Percentiles rank a stretch among this genome's conserved stretches.
Evolutionary conservation across 1,284 basidiomycete genomes (phyloP).

Genomic region (Rhodotorula sp.): DNA sequence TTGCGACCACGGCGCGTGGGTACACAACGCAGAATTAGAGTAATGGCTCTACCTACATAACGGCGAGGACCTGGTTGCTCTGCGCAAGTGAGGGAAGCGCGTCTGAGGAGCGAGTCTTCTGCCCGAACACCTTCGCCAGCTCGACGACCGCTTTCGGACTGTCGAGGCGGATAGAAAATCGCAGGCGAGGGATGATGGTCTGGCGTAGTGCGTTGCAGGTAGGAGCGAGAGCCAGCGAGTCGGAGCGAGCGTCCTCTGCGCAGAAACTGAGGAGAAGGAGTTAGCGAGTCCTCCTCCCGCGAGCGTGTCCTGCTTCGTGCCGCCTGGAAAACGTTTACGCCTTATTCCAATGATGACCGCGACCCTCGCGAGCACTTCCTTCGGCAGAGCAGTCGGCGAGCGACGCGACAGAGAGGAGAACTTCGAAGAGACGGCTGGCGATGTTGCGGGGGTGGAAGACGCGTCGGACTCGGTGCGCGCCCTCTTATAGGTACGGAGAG

Average conservation of each 20-base stretch:
- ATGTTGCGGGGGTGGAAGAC: neutral
- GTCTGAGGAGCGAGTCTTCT: neutral
- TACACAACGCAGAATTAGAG: neutral
- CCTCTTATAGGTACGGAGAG: neutral
- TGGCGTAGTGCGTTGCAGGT: neutral
- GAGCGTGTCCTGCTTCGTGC: too few species aligned
- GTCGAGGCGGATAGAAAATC: neutral
- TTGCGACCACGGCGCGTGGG: too few species aligned
- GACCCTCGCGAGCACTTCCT: slow-evolving; percentile 11
- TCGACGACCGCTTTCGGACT: neutral
- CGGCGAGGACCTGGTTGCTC: neutral
- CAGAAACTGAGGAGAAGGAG: accelerated
- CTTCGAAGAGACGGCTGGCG: neutral
- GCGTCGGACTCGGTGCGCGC: too few species aligned
- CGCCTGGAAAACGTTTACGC: neutral
- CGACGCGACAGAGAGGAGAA: too few species aligned
- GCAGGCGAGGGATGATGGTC: neutral
- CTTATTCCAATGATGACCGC: too few species aligned
- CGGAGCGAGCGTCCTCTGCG: neutral
- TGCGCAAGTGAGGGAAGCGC: neutral
- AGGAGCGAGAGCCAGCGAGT: neutral
- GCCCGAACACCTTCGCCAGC: neutral
- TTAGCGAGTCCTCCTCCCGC: neutral
- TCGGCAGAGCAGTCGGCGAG: neutral
- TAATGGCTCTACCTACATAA: neutral